These are phyloP conservation scores for Trichosanthes cucumerina DNA, from an alignment of 306 rosid species.

Conservation along the genomic window DNA sequence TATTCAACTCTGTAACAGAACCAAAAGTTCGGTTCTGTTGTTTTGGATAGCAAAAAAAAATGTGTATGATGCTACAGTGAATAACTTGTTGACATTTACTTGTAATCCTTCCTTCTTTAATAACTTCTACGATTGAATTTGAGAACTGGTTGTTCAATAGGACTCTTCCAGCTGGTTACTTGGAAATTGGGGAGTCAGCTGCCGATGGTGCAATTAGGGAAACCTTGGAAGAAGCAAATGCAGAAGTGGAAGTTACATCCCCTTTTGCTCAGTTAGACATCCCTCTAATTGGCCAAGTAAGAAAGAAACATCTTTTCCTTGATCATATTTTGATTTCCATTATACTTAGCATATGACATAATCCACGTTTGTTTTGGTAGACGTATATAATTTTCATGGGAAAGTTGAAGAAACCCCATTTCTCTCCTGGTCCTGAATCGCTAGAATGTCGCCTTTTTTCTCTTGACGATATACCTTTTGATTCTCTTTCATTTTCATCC, in stretches of 20 bases:
- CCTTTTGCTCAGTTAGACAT: slow-evolving; percentile 94
- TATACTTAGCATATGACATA: slow-evolving; percentile 17
- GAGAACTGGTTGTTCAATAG: slow-evolving; percentile 30
- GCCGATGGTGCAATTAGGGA: slow-evolving; percentile 93
- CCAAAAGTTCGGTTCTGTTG: not conserved
- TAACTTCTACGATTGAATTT: slow-evolving; percentile 10
- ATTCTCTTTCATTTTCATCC: slow-evolving; percentile 83
- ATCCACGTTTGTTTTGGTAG: slow-evolving; percentile 31
- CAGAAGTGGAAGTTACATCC: slow-evolving; percentile 77
- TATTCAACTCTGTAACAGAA: not conserved
- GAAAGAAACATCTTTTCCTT: slow-evolving; percentile 12
- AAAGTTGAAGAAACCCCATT: slow-evolving; percentile 69
- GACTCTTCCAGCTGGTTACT: slow-evolving; percentile 96
- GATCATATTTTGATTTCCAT: not conserved
- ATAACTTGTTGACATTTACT: not conserved
- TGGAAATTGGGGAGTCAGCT: slow-evolving; percentile 96
- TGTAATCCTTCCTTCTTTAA: slow-evolving; percentile 13
- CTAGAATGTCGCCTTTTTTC: slow-evolving; percentile 74
- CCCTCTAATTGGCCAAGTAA: slow-evolving; percentile 91
- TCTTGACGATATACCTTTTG: slow-evolving; percentile 69
- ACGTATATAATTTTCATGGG: slow-evolving; percentile 80
- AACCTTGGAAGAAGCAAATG: slow-evolving; percentile 95
- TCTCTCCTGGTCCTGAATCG: slow-evolving; percentile 96
- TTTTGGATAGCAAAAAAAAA: not conserved
- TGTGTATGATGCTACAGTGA: not conserved